Conservation (phyloP, 148 eudicot species). For the Fagopyrum tataricum region DNA sequence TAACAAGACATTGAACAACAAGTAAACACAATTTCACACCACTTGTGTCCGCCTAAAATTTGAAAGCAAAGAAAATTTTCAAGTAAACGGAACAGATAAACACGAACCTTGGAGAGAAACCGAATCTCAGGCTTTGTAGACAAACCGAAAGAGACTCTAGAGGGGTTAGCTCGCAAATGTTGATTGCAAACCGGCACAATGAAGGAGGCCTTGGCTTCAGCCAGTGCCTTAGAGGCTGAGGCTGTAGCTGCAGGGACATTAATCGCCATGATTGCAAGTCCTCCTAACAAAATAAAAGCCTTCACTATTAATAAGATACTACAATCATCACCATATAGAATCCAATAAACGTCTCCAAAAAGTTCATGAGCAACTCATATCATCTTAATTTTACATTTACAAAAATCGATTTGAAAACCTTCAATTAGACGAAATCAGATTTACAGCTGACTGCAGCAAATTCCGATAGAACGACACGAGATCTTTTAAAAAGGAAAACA, state of each 20-base stretch:
- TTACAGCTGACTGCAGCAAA: neutral
- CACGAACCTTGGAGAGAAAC: conserved; percentile 11
- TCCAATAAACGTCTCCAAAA: neutral
- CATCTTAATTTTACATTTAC: neutral
- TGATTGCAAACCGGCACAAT: neutral
- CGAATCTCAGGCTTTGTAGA: conserved; percentile 11
- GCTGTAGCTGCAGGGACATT: conserved; percentile 14
- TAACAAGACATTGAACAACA: neutral
- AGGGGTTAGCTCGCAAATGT: conserved; percentile 8
- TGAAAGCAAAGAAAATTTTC: neutral
- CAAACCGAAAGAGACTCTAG: conserved; percentile 2
- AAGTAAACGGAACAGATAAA: neutral
- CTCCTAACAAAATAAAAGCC: neutral
- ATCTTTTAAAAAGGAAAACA: too few species aligned
- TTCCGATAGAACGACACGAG: neutral
- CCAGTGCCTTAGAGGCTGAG: conserved; percentile 5
- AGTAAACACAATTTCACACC: neutral
- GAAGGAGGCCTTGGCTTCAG: conserved; percentile 10
- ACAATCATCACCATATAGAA: neutral
- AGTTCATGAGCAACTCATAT: neutral
- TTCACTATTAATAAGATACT: too few species aligned
- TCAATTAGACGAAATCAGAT: neutral
- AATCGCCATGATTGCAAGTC: conserved; percentile 10
- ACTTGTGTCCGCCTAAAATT: neutral
- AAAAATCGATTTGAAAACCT: neutral